Evolutionary conservation across 176 grass and related monocot genomes (phyloP).

Genomic region (Carex pumila): DNA sequence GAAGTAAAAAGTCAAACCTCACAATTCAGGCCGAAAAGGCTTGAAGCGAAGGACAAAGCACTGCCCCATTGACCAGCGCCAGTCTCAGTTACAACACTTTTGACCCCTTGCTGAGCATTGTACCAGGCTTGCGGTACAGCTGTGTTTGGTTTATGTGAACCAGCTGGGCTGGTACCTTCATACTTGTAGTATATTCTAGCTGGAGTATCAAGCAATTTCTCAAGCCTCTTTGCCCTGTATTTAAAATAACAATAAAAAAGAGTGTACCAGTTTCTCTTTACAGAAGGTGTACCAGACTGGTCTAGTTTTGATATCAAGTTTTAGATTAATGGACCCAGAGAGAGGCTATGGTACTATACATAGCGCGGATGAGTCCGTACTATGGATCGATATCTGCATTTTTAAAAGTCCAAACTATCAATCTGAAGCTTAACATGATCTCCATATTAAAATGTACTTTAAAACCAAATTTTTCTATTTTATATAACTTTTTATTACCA

Average conservation of each 20-base stretch:
- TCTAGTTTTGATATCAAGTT: neutral
- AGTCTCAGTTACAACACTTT: conserved; percentile 80
- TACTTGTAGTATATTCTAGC: conserved; percentile 99
- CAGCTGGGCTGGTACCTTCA: conserved; percentile 86
- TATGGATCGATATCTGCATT: too few species aligned
- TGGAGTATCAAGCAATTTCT: conserved; percentile 69
- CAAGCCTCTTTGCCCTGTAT: conserved; percentile 70
- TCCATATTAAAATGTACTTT: too few species aligned
- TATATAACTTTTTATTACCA: too few species aligned
- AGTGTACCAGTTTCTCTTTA: neutral
- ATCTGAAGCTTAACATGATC: too few species aligned
- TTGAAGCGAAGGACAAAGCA: conserved; percentile 86
- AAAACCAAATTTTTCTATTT: too few species aligned
- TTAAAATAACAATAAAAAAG: neutral
- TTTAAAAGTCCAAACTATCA: too few species aligned
- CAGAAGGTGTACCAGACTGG: neutral
- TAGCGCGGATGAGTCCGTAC: too few species aligned
- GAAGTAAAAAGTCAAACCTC: conserved; percentile 30
- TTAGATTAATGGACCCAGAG: too few species aligned
- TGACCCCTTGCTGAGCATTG: conserved; percentile 71
- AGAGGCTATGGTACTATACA: too few species aligned
- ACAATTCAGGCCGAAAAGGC: conserved; percentile 77
- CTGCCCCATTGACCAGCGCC: conserved; percentile 97
- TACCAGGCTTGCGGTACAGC: conserved; percentile 93
- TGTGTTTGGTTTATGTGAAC: conserved; percentile 92